Conservation (phyloP, 1,139 yeast species). For the Kluyveromyces sp. region DNA sequence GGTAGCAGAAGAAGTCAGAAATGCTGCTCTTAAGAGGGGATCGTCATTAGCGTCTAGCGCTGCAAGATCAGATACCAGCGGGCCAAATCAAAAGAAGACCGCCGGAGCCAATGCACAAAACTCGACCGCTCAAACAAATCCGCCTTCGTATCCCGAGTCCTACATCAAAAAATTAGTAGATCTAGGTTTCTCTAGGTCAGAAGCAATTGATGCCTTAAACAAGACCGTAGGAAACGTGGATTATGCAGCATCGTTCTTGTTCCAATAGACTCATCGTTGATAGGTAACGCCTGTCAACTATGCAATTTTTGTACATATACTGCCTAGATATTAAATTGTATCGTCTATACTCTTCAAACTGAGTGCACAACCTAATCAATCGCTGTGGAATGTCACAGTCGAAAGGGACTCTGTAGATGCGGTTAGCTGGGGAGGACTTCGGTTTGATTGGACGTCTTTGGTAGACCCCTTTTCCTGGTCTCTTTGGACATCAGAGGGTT, state of each 20-base stretch:
- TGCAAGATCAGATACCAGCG: background rate
- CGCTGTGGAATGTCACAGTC: background rate
- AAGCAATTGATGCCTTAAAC: constrained; percentile 59
- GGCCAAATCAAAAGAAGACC: background rate
- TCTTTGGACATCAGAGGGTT: background rate
- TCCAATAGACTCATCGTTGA: constrained; percentile 29
- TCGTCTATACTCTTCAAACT: no score
- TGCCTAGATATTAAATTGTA: no score
- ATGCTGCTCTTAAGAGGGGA: constrained; percentile 2
- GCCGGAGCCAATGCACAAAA: background rate
- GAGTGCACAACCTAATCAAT: no score
- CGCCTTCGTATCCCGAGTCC: constrained; percentile 37
- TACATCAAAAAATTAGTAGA: constrained; percentile 50
- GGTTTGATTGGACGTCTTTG: background rate
- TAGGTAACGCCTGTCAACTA: no score
- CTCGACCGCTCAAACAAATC: background rate
- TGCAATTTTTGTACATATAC: no score
- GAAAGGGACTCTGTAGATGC: background rate
- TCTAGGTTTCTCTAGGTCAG: constrained; percentile 63
- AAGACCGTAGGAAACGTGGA: constrained; percentile 74
- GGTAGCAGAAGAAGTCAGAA: constrained; percentile 2
- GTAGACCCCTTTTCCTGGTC: background rate
- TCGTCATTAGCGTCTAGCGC: background rate
- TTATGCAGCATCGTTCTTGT: constrained; percentile 73
- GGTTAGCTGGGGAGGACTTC: background rate